Percentiles rank a stretch among this genome's conserved stretches.
Evolutionary conservation across 73 alveolate species (phyloP).

Genomic region (Diophrys appendiculata): DNA sequence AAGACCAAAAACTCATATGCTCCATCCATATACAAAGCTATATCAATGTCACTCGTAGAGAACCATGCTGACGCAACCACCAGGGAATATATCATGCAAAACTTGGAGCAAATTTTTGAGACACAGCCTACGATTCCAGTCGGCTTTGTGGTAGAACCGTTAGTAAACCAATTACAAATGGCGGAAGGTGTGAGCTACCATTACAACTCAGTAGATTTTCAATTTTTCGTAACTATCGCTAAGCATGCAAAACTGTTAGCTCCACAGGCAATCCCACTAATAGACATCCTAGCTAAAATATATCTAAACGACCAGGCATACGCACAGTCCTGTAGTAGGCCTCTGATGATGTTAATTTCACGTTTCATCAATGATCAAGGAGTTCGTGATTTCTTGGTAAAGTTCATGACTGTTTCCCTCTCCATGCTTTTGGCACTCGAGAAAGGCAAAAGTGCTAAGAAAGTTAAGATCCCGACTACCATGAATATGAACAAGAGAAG

Average conservation of each 20-base stretch:
- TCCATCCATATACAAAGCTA: conserved; percentile 45
- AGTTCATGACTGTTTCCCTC: conserved; percentile 70
- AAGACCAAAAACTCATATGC: conserved; percentile 46
- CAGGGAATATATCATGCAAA: conserved; percentile 52
- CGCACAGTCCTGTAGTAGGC: conserved; percentile 72
- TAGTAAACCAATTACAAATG: conserved; percentile 52
- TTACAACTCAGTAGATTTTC: conserved; percentile 91
- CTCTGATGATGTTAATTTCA: conserved; percentile 65
- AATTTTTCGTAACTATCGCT: conserved; percentile 88
- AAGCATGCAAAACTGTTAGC: conserved; percentile 91
- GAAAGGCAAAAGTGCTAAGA: conserved; percentile 32
- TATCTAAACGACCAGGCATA: conserved; percentile 74
- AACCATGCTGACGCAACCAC: conserved; percentile 46
- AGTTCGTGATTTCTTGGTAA: conserved; percentile 73
- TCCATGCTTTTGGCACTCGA: conserved; percentile 73
- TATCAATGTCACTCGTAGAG: conserved; percentile 56
- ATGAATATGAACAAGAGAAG: conserved; percentile 20
- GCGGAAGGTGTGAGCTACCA: conserved; percentile 83
- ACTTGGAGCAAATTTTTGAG: conserved; percentile 49
- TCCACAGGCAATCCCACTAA: conserved; percentile 83
- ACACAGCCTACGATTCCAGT: conserved; percentile 61
- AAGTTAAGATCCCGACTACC: conserved; percentile 15
- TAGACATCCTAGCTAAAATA: conserved; percentile 91
- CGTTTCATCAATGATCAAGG: conserved; percentile 65
- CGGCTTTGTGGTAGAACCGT: conserved; percentile 66